Evolutionary conservation across 2,329 filamentous ascomycete genomes (phyloP), one percentile per base, ranked within the genome.

Genomic region (Hymenoscyphus repandus): DNA sequence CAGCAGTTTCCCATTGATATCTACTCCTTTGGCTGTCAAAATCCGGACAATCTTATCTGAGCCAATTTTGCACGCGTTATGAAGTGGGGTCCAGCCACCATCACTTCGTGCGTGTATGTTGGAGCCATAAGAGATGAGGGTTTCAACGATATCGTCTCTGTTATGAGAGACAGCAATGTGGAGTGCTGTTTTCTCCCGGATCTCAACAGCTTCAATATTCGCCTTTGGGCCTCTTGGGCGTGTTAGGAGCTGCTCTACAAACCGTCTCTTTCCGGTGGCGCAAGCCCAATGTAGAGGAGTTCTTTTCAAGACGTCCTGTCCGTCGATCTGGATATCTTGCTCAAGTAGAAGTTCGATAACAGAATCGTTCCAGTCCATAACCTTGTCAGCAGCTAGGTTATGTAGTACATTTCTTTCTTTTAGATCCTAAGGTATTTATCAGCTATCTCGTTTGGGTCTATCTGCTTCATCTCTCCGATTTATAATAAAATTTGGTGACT

Each of bases 221-320:
- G 59, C 59, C 36, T 38, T 54, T 15, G 52, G 45, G 12, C 47
- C 50, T 31, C 39, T 55, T 7, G 55, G 34, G 38, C 58, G 50
- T 5, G 51, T 55, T 17, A 63, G 51, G 5, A 63, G 54, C 22
- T 54, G 47, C 37, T 58, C 52, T 27, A 57, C 57, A 6, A 63
- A 48, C n/a, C 47, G 46, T 9, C 49, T 42, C 45, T 63, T 63
- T 3, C 59, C 61, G 33, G 59, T 61, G 6, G 58, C 56, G 43
- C 58, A 61, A 12, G 61, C 59, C 61, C 61, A 63, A 34, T 61
- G 58, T 2, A 63, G 32, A n/a, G 58, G 56, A 9, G 55, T 58
- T 22, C 59, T 17, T 10, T 55, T 50, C 6, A 58, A 42, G 7
- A 56, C 39, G 40, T 63, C 61, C 42, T 53, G 47, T 17, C 53